Percentiles rank a stretch among this genome's conserved stretches.
Conservation (phyloP, 1,284 basidiomycete species). For the Ganoderma boninense region DNA sequence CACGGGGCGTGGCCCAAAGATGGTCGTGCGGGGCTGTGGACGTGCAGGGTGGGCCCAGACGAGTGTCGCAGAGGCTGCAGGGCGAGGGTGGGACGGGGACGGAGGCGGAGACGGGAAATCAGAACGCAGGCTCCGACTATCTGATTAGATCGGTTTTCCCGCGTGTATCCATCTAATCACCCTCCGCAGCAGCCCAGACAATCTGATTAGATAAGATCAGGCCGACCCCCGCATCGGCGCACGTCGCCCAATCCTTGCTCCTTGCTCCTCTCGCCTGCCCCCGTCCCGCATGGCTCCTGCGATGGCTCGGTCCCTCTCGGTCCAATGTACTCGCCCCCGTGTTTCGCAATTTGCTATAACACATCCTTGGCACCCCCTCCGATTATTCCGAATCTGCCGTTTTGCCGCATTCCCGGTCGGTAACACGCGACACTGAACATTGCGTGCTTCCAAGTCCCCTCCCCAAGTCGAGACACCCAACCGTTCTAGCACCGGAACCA, state of each 20-base stretch:
- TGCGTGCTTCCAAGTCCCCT: not conserved
- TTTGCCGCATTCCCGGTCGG: too few species aligned
- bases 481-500: not conserved
- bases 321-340: not conserved
- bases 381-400: not conserved
- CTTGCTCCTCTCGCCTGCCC: slow-evolving; percentile 5
- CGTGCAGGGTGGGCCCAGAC: slow-evolving; percentile 6
- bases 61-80: slow-evolving; percentile 2
- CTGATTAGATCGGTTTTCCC: slow-evolving; percentile 32
- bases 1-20: not conserved
- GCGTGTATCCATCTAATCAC: slow-evolving; percentile 27
- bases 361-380: not conserved
- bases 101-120: not conserved
- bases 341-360: not conserved
- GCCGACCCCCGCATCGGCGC: not conserved
- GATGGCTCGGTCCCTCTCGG: not conserved
- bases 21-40: not conserved
- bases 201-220: slow-evolving; percentile 36
- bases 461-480: not conserved
- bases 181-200: not conserved
- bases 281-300: slow-evolving; percentile 2
- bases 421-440: not conserved
- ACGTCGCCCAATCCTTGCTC: slow-evolving; percentile 1
- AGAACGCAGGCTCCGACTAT: slow-evolving; percentile 14
- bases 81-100: slow-evolving; percentile 3